These are phyloP conservation scores for Pythium biforme DNA, from an alignment of 352 stramenopile species.

Conservation along the genomic window DNA sequence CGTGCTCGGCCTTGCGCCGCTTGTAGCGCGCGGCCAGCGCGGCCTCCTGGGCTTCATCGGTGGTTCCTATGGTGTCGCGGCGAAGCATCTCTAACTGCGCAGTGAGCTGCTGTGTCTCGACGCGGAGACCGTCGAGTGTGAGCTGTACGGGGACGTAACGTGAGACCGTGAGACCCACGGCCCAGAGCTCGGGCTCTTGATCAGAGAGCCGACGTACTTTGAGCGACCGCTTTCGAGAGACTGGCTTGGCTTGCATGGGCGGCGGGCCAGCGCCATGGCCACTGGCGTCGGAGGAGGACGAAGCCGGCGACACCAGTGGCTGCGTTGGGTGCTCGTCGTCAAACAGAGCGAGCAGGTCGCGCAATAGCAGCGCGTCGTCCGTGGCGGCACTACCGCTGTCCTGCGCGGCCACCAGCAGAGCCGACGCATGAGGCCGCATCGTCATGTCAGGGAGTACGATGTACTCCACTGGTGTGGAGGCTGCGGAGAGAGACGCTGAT, in stretches of 20 bases:
- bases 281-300: conserved; percentile 8
- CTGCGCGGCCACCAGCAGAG: no score
- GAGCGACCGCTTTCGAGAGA: neutral
- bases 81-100: neutral
- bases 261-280: neutral
- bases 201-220: neutral
- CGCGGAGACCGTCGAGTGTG: neutral
- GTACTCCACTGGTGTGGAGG: no score
- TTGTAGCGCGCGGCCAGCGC: conserved; percentile 8
- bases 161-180: neutral
- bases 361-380: neutral
- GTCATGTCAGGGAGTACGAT: no score
- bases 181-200: neutral
- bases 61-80: neutral
- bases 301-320: conserved; percentile 28
- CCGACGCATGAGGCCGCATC: no score
- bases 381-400: no score
- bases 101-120: neutral
- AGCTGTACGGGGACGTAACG: neutral
- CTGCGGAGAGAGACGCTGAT: no score
- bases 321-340: neutral
- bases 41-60: neutral
- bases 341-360: conserved; percentile 2
- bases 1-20: conserved; percentile 8
- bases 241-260: neutral